Base-by-base conservation (phyloP, 1,284 basidiomycete species). In the Cryptococcus jaspeensis region DNA sequence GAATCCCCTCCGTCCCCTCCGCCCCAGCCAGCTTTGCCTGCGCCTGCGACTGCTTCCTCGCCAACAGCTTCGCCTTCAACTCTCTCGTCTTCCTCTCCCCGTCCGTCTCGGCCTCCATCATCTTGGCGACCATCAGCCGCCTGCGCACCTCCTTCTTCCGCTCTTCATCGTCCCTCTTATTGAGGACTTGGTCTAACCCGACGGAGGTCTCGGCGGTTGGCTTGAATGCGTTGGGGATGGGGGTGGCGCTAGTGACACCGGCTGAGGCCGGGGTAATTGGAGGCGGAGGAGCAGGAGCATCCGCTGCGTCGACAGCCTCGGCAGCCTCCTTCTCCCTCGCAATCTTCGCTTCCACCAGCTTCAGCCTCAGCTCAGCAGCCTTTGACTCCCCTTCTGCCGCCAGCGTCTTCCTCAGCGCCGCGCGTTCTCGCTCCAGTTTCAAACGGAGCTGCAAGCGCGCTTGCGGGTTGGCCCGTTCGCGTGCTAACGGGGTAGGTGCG, bases 41-140 rank as follows among this genome's bases (percentile, higher is more conserved):
- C 28, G 4, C 28, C 28, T 32, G 28, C 28, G 28, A 4, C 28
- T 32, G 28, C 41, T 67, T 69, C 53, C 66, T 70, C 2, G 59
- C 62, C 36, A 70, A 39, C 48, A 75, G 54, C 45, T 61, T 67
- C 52, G 48, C 52, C 38, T 56, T 60, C 36, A 60, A 32, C 42
- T 70, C 72, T n/a, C 65, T 65, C 18, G 60, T 62, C 44, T 61
- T 57, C 35, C 61, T 59, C 56, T 71, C 70, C 22, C 37, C 48
- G 32, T 64, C 63, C 22, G 60, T 65, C 58, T 64, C 66, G 20
- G 65, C 66, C 22, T 59, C 60, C 56, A 69, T 53, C 56, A 69
- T 62, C 55, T 66, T 72, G 41, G 59, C 49, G 15, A 61, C 63
- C 66, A 69, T 68, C 57, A 70, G 54, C 37, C 67, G 48, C 42